Conservation (phyloP, 441 rosid species). For the Cnidoscolus chayamansa region DNA sequence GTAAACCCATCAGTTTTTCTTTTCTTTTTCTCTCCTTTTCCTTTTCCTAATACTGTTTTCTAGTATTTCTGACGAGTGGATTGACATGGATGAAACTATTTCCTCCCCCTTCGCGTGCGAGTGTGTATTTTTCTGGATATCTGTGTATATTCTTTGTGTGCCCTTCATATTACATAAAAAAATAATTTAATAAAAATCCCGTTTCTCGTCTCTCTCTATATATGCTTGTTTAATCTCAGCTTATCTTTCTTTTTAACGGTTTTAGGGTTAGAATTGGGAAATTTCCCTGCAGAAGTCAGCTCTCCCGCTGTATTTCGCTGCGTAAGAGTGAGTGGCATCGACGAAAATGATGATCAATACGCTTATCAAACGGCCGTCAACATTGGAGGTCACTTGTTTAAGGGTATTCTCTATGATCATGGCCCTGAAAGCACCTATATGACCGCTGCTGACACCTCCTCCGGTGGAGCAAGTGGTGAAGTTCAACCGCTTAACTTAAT, state of each 20-base stretch:
- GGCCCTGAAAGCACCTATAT: slow-evolving; percentile 58
- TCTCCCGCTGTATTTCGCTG: slow-evolving; percentile 70
- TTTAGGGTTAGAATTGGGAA: slow-evolving; percentile 77
- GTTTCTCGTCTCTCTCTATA: not conserved
- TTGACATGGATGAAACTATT: slow-evolving; percentile 51
- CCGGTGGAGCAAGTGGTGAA: slow-evolving; percentile 34
- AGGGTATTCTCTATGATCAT: slow-evolving; percentile 84
- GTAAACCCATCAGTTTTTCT: slow-evolving; percentile 24
- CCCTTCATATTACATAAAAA: slow-evolving; percentile 18
- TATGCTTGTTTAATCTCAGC: no score
- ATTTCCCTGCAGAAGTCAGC: slow-evolving; percentile 67
- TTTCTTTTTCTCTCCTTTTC: slow-evolving; percentile 12
- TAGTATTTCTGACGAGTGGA: slow-evolving; percentile 43
- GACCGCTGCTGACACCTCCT: slow-evolving; percentile 34
- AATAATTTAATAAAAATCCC: no score
- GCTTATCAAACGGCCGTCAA: slow-evolving; percentile 86
- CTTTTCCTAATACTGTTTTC: slow-evolving; percentile 34
- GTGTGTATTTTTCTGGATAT: slow-evolving; percentile 6
- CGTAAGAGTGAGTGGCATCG: slow-evolving; percentile 64
- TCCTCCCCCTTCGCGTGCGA: slow-evolving; percentile 9
- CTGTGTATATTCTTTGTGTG: not conserved
- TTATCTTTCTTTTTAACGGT: no score
- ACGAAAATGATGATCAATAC: slow-evolving; percentile 61
- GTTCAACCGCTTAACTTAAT: slow-evolving; percentile 46
- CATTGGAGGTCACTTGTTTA: slow-evolving; percentile 82